phyloP scores from a whole-genome alignment of 2,329 filamentous ascomycete species.

The Zelopaecilomyces penicillatus region DNA sequence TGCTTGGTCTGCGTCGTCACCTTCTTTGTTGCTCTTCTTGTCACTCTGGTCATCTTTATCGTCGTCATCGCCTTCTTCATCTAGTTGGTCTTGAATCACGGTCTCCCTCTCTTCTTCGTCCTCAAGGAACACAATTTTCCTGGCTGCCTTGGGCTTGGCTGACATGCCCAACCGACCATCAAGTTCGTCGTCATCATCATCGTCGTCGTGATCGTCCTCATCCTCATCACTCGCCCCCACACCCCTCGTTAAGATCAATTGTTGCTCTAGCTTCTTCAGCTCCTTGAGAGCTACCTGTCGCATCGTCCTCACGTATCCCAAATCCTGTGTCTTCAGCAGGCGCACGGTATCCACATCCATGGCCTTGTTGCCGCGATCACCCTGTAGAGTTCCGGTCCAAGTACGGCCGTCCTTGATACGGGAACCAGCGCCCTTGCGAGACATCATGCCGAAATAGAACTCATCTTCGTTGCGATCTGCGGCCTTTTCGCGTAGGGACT shows the following conservation, averaged over 20 bases:
- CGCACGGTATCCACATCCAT: slow-evolving; percentile 50
- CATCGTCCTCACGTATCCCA: slow-evolving; percentile 56
- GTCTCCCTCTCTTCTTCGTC: slow-evolving; percentile 28
- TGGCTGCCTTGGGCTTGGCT: slow-evolving; percentile 23
- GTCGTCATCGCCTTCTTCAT: slow-evolving; percentile 22
- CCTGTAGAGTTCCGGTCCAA: slow-evolving; percentile 48
- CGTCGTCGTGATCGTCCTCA: slow-evolving; percentile 22
- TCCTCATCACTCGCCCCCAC: slow-evolving; percentile 29
- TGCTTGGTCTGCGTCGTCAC: slow-evolving; percentile 20
- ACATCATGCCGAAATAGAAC: slow-evolving; percentile 64
- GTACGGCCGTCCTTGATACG: slow-evolving; percentile 39
- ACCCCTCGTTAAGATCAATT: slow-evolving; percentile 36
- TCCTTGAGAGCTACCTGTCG: slow-evolving; percentile 52
- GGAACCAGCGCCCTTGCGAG: slow-evolving; percentile 47
- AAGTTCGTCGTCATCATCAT: slow-evolving; percentile 24
- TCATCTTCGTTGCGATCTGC: slow-evolving; percentile 63
- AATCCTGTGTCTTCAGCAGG: slow-evolving; percentile 60
- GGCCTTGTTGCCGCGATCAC: slow-evolving; percentile 48
- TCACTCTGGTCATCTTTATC: slow-evolving; percentile 16
- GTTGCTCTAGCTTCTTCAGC: slow-evolving; percentile 45
- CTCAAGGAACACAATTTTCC: slow-evolving; percentile 47
- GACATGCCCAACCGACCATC: slow-evolving; percentile 18
- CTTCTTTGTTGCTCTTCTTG: slow-evolving; percentile 10
- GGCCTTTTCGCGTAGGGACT: slow-evolving; percentile 52
- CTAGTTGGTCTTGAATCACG: slow-evolving; percentile 20